These are phyloP conservation scores for Triticum timopheevii DNA, from an alignment of 176 grass and related monocot species.

Conservation along the genomic window DNA sequence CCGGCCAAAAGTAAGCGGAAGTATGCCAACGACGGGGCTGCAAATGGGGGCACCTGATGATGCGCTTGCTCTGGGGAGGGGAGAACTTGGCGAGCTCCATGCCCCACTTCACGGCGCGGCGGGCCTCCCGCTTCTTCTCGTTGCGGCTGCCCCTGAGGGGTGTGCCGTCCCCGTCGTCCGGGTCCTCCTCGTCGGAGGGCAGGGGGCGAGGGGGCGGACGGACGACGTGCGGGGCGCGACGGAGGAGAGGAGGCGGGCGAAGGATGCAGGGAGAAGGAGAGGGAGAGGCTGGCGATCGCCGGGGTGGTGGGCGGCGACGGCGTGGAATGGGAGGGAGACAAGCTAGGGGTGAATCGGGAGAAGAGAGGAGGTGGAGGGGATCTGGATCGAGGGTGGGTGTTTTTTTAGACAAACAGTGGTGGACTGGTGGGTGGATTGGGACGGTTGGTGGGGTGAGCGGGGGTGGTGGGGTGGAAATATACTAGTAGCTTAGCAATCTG, in stretches of 20 bases:
- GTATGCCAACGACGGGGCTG: neutral
- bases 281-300: too few relatives aligned
- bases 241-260: slow-evolving; percentile 27
- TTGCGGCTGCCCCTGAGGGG: slow-evolving; percentile 62
- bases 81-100: slow-evolving; percentile 82
- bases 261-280: too few relatives aligned
- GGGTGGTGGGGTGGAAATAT: too few relatives aligned
- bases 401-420: too few relatives aligned
- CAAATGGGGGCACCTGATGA: slow-evolving; percentile 43
- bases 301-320: too few relatives aligned
- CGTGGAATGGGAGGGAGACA: too few relatives aligned
- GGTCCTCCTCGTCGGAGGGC: slow-evolving; percentile 34
- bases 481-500: too few relatives aligned
- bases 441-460: too few relatives aligned
- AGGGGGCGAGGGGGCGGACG: slow-evolving; percentile 24
- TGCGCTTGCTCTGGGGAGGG: slow-evolving; percentile 72
- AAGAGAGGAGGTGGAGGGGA: too few relatives aligned
- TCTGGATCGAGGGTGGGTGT: too few relatives aligned
- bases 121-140: slow-evolving; percentile 80
- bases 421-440: too few relatives aligned
- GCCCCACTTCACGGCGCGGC: slow-evolving; percentile 74
- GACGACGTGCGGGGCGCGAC: neutral
- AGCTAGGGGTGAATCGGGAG: too few relatives aligned
- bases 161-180: slow-evolving; percentile 17
- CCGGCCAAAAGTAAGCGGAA: neutral